Evolutionary conservation across 371 early-diverging fungal species (phyloP).

Genomic region (Apophysomyces ossiformis): DNA sequence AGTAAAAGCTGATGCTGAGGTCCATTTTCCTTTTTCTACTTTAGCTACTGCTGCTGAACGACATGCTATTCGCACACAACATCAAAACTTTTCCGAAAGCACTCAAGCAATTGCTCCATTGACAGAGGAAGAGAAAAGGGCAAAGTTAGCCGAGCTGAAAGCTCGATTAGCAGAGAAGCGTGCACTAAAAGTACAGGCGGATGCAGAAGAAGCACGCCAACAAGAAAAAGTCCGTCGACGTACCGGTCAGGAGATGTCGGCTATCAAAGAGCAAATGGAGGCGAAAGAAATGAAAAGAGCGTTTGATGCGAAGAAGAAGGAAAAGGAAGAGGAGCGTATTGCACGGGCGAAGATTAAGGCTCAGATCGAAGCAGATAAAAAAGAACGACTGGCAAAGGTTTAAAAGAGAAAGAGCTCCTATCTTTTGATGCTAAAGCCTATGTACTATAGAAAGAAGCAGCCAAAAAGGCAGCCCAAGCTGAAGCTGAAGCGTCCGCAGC

Average conservation of each 20-base stretch:
- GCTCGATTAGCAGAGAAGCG: slow-evolving; percentile 73
- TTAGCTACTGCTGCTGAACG: slow-evolving; percentile 76
- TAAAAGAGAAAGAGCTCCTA: background rate
- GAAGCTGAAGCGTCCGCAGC: slow-evolving; percentile 22
- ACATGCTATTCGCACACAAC: slow-evolving; percentile 84
- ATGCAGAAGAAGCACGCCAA: slow-evolving; percentile 71
- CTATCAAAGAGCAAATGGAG: slow-evolving; percentile 73
- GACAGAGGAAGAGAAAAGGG: slow-evolving; percentile 84
- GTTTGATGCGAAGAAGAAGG: slow-evolving; percentile 72
- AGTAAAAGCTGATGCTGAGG: too few relatives aligned
- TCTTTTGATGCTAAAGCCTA: background rate
- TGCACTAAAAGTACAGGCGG: slow-evolving; percentile 61
- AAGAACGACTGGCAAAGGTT: slow-evolving; percentile 68
- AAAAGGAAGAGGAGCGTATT: slow-evolving; percentile 79
- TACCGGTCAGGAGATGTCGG: slow-evolving; percentile 80
- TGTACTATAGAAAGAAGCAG: slow-evolving; percentile 29
- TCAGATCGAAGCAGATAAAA: slow-evolving; percentile 88
- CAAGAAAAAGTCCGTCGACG: slow-evolving; percentile 81
- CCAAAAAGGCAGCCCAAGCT: slow-evolving; percentile 18
- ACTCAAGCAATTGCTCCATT: slow-evolving; percentile 84
- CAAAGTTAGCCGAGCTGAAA: slow-evolving; percentile 80
- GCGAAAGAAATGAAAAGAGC: slow-evolving; percentile 77
- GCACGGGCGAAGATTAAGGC: slow-evolving; percentile 81
- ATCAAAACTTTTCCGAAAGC: slow-evolving; percentile 88
- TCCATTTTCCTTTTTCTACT: too few relatives aligned